A percentile compares a stretch with the other conserved stretches of the same genome.
phyloP scores from a whole-genome alignment of 2,329 filamentous ascomycete genomes.

The Sporothrix curviconia region DNA sequence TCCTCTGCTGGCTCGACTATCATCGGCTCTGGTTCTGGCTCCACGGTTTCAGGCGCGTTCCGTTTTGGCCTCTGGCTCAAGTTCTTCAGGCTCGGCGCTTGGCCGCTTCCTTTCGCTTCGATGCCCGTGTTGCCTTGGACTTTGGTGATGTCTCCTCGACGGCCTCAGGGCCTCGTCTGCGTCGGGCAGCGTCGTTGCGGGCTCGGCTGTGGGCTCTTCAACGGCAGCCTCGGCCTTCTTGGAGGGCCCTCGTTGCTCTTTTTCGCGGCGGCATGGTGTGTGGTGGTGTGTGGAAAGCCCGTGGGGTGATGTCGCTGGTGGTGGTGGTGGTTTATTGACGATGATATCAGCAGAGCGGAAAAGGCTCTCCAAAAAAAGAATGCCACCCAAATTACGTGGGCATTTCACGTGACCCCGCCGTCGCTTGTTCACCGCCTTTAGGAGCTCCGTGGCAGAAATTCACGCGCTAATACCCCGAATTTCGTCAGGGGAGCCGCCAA shows the following conservation, averaged over 20 bases:
- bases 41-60: too few relatives aligned
- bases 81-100: too few relatives aligned
- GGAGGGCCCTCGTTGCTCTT: slow-evolving; percentile 9
- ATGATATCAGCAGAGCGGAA: too few relatives aligned
- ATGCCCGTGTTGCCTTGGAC: neutral
- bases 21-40: neutral
- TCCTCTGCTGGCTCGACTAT: neutral
- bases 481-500: too few relatives aligned
- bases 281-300: neutral
- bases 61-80: neutral
- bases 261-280: slow-evolving; percentile 11
- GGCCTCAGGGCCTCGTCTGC: neutral
- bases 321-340: too few relatives aligned
- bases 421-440: slow-evolving; percentile 1
- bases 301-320: neutral
- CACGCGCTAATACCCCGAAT: neutral
- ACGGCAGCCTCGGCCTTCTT: slow-evolving; percentile 10
- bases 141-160: neutral
- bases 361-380: too few relatives aligned
- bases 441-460: neutral
- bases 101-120: neutral
- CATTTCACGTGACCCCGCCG: neutral
- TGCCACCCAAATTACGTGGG: too few relatives aligned
- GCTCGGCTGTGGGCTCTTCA: neutral
- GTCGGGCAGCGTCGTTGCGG: neutral